These are phyloP conservation scores for Cercophora newfieldiana DNA, from an alignment of 495 filamentous ascomycete species.

Conservation along the genomic window DNA sequence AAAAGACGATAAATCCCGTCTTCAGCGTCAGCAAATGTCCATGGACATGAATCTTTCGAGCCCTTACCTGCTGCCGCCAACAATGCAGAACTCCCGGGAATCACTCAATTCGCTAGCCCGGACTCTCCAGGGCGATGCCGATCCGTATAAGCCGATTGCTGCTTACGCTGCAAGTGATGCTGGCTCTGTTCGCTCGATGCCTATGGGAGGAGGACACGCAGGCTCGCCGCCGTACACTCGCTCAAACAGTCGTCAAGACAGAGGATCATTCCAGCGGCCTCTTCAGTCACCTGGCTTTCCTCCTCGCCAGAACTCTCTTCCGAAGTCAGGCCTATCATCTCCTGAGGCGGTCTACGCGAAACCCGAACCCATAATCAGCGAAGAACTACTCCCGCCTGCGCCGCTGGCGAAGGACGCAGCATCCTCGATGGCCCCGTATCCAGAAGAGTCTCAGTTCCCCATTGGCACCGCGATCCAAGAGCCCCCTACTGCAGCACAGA, in stretches of 20 bases:
- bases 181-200: slow-evolving; percentile 58
- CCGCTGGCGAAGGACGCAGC: not conserved
- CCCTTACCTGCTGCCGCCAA: slow-evolving; percentile 88
- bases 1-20: slow-evolving; percentile 53
- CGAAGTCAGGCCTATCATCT: slow-evolving; percentile 23
- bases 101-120: slow-evolving; percentile 84
- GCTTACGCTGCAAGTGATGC: slow-evolving; percentile 59
- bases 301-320: slow-evolving; percentile 31
- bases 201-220: slow-evolving; percentile 46
- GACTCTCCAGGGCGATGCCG: slow-evolving; percentile 65
- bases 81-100: slow-evolving; percentile 73
- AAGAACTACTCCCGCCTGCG: slow-evolving; percentile 12
- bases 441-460: slow-evolving; percentile 3
- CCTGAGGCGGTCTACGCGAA: slow-evolving; percentile 29
- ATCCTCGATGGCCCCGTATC: not conserved
- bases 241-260: slow-evolving; percentile 33
- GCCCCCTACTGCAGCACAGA: slow-evolving; percentile 37
- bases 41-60: slow-evolving; percentile 78
- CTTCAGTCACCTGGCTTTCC: slow-evolving; percentile 24
- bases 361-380: slow-evolving; percentile 8
- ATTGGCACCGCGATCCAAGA: slow-evolving; percentile 35
- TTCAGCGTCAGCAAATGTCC: slow-evolving; percentile 75
- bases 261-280: slow-evolving; percentile 19
- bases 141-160: slow-evolving; percentile 78
- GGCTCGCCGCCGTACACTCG: slow-evolving; percentile 65